Conservation (phyloP, 352 stramenopile species). For the Globisporangium cystogenes region DNA sequence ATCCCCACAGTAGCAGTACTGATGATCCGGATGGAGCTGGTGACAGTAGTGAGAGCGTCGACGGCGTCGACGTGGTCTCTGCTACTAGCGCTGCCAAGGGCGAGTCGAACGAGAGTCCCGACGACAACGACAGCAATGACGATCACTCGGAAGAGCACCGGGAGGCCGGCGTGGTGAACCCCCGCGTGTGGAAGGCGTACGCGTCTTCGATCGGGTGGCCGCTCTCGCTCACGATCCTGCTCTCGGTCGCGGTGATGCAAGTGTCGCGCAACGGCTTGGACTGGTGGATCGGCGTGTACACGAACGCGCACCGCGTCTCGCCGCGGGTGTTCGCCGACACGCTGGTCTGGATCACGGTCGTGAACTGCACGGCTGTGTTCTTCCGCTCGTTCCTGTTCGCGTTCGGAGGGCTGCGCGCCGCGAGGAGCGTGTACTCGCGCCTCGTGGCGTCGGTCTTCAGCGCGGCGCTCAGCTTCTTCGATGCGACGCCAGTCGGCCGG, state of each 20-base stretch:
- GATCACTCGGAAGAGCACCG: constrained; percentile 45
- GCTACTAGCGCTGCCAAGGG: background rate
- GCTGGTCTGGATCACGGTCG: constrained; percentile 54
- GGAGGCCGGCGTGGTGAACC: constrained; percentile 43
- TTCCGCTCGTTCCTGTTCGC: constrained; percentile 85
- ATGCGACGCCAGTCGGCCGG: constrained; percentile 53
- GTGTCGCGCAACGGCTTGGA: constrained; percentile 69
- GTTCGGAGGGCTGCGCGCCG: constrained; percentile 65
- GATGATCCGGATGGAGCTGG: background rate
- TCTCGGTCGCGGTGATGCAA: constrained; percentile 69
- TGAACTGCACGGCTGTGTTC: constrained; percentile 66
- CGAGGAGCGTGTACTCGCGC: constrained; percentile 47
- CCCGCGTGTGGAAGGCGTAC: constrained; percentile 63
- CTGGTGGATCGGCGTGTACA: constrained; percentile 84
- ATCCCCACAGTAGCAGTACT: background rate
- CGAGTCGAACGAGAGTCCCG: background rate
- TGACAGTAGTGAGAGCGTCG: background rate
- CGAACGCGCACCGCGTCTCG: constrained; percentile 44
- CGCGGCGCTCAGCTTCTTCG: constrained; percentile 63
- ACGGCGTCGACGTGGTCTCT: background rate
- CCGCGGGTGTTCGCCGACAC: constrained; percentile 44
- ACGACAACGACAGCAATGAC: background rate
- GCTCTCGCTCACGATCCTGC: constrained; percentile 39
- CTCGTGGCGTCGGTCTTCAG: constrained; percentile 52
- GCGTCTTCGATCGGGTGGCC: constrained; percentile 38